Base-by-base conservation (phyloP, 306 rosid species). In the Trifolium subterraneum region DNA sequence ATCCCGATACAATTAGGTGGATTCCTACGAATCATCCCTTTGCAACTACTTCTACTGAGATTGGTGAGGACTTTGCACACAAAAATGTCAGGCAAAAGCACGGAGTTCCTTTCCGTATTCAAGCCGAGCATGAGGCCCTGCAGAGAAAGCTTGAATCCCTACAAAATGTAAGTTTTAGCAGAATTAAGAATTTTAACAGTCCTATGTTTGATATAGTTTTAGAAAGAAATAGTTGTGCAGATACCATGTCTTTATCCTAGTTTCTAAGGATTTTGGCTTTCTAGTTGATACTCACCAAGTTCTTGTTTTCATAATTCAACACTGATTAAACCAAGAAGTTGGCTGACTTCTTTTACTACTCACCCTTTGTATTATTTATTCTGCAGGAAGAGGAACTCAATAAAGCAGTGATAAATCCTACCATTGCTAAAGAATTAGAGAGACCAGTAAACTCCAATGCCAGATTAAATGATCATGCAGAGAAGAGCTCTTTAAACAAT, bases 21-120 rank as follows among this genome's bases (percentile, higher is more conserved):
- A 90, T 91, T 85, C 98, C 98, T 23, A 89, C 91, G 0, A 94
- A 94, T 74, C 98, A 94, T 78, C 97, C 97, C 70, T 94, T 94
- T 80, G 99, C 97, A 72, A 91, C 97, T 55, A 91, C 97, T 10
- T 86, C 88, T 51, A 79, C 84, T 51, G 98, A 91, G 72, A 85
- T 94, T 64, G 97, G 88, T 50, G 97, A 94, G 82, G 86, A 88
- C 79, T 73, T 91, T 44, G 98, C 98, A 14, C 98, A 91, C 59
- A 90, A 80, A 66, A 91, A 94, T 79, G 96, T 94, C 64, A 72
- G 84, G 64, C 98, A 94, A 82, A 88, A 94, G 84, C 87, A 82
- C 35, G 98, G 98, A 64, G 97, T 94, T 87, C 98, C 98, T 23
- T 94, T 80, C 70, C 96, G 97, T 60, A 87, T 94, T 67, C 82